Base-by-base conservation (phyloP, 345 rosid genomes). In the Eutrema yunnanense region DNA sequence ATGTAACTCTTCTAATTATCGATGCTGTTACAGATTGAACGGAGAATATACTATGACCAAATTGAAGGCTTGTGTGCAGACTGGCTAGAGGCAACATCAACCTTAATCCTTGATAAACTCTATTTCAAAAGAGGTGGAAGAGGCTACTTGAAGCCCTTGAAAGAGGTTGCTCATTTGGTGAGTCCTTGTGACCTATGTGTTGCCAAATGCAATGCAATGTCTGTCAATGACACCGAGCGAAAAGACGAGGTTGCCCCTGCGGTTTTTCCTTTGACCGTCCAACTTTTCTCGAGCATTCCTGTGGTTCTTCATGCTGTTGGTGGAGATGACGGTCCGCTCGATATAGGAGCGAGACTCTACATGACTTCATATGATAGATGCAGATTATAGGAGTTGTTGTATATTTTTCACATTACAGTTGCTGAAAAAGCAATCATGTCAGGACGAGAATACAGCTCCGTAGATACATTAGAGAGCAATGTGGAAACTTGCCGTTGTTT, bases 11-110 rank as follows among this genome's bases (percentile, higher is more conserved):
- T 60, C 22, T 62, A 11, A 22, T 61, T 56, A 49, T 47, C 30
- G 26, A 13, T 63, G 22, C 9, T 63, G 48, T 70, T 74, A 64
- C 83, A 94, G 98, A 78, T 91, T 73, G 98, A 91, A 70, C 72
- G 88, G 5, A 82, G 97, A n/a, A 82, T 94, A 76, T 40, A 84
- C 75, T 94, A 94, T 30, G 98, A 88, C 33, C 92, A 87, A 65
- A 82, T 88, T 49, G 98, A 89, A 62, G 91, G 95, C 69, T 72
- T 94, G 80, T 62, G 14, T 9, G 89, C 62, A 27, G 97, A 91
- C 74, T 94, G 92, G 92, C 92, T 91, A 0, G 92, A 86, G 76
- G 81, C 85, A 53, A 91, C 95, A 6, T 94, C 98, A 7, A 82
- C 95, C 3, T 79, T 94, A 81, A 86, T 94, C 82, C 77, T 94